Base-by-base conservation (phyloP, 2,329 filamentous ascomycete genomes). In the Orbilia blumenaviensis region DNA sequence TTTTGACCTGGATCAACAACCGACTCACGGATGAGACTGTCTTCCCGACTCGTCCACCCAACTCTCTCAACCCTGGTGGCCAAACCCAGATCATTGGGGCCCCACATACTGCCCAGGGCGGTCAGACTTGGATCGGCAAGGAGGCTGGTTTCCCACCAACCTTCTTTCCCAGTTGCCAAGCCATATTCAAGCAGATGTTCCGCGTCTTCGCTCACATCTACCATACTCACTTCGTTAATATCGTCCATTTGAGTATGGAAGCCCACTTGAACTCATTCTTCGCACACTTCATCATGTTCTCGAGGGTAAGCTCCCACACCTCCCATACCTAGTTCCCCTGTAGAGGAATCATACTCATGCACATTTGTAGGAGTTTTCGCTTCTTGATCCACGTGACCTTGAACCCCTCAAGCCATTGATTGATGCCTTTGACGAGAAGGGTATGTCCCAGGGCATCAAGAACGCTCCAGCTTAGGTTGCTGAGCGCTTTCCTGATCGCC, bases 101-200 rank as follows among this genome's bases (percentile, higher is more conserved):
- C 0, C 85, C 92, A 48, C 88, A 89, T 25, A 86, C 90, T 80
- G 85, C 88, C 44, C 89, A 86, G 77, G 84, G 85, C 2, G 85
- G 88, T 46, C 90, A 91, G 64, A 76, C 72, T 76, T 98, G 93
- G 92, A 87, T 97, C 69, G 95, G 95, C 81, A 96, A 96, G 85
- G 89, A 92, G 52, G 95, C 92, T 76, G 94, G 94, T 2, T 99
- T 99, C 83, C 95, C 95, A 1, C 89, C 91, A 78, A 92, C 92
- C 79, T 98, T 97, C 83, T 87, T 94, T 80, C 89, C 91, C 77
- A 93, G 97, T 80, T 95, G 94, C 86, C 93, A 96, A 85, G 91
- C 91, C 79, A 95, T 97, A 81, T 94, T 97, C 85, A 91, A 94
- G 80, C 95, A 97, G 84, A 98, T 99, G 91, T 98, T 99, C 87